Evolutionary conservation across 1,284 basidiomycete species (phyloP), one percentile per base, ranked within the genome.

Genomic region (Pisolithus thermaeus): DNA sequence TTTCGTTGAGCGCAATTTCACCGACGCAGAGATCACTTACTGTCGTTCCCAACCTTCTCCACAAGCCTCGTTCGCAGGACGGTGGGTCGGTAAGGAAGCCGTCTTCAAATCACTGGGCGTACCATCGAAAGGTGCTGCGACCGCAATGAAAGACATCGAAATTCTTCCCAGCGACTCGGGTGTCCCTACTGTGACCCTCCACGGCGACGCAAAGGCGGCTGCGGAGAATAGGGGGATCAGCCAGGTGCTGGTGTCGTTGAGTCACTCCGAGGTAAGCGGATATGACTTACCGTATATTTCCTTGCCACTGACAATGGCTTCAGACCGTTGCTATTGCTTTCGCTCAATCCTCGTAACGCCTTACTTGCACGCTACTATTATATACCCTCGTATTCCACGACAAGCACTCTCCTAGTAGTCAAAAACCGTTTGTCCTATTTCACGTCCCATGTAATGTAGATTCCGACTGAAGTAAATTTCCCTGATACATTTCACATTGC

Each of bases 91-190:
- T 46, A 98, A 98, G 71, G 97, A 99, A 70, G 96, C 95, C 11
- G 90, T 95, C 49, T 97, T 99, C 85, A 99, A 99, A 75, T 90
- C 93, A n/a, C 80, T 99, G 14, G 90, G 91, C 32, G 87, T 95
- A 39, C 75, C 84, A 20, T 94, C 91, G 5, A 90, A 94, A 71
- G 97, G 97, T 40, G 92, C 94, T 6, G 91, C 83, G 14, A 93
- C 96, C 16, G 77, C 89, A 25, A 87, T 99, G 87, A 92, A 90
- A 72, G 95, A 98, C 58, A 97, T 99, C 59, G 97, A 98, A 72
- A 96, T 99, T 60, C 74, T 96, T 55, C 84, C 90, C 40, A 81
- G 83, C 62, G 75, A 75, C 49, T 73, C 73, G 25, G 87, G 87
- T 43, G 86, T 76, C 16, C 92, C 92, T 7, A 75, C 76, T 32